Base-by-base conservation (phyloP, 768 basidiomycete genomes). In the Zangia roseola region DNA sequence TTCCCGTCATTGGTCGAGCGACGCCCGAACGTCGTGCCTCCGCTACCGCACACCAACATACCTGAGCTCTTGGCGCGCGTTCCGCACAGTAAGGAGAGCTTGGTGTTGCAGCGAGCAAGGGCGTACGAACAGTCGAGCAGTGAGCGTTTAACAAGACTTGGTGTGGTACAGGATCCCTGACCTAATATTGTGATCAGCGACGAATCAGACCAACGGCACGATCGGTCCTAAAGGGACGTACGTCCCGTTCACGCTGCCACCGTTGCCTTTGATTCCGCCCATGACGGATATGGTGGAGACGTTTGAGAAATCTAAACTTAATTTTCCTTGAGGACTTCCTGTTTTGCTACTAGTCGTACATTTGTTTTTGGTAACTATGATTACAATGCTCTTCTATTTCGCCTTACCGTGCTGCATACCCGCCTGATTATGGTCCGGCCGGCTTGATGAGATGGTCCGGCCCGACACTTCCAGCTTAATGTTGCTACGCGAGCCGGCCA, bases 211-310 rank as follows among this genome's bases (percentile, higher is more conserved):
- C n/a, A 40, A 47, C 1, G 20, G 23, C 10, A 14, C 17, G 6
- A 16, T 24, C 26, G 50, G 48, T 10, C 40, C 16, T 20, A 47
- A 41, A 25, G 50, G 19, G 31, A 25, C 26, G n/a, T 38, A 25
- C 19, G 62, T 69, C 10, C 61, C 69, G 47, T 73, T 77, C 59
- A 64, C 72, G n/a, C 53, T 70, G 49, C 71, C 75, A n/a, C 66
- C 74, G 0, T 58, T 66, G 20, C 60, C 67, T 26, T 57, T 66
- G 8, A 55, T 70, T 14, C 61, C 64, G 26, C 58, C 61, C n/a
- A 49, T 70, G 40, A 55, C 51, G 31, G 49, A 57, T 5, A 23
- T 48, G n/a, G 28, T 41, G n/a, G 59, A 62, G 19, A 33, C 47
- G 31, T 50, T 56, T 14, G 49, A 49, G 23, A 49, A 41, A 30